Base-by-base conservation (phyloP, 306 rosid species). In the Leucaena leucocephala region DNA sequence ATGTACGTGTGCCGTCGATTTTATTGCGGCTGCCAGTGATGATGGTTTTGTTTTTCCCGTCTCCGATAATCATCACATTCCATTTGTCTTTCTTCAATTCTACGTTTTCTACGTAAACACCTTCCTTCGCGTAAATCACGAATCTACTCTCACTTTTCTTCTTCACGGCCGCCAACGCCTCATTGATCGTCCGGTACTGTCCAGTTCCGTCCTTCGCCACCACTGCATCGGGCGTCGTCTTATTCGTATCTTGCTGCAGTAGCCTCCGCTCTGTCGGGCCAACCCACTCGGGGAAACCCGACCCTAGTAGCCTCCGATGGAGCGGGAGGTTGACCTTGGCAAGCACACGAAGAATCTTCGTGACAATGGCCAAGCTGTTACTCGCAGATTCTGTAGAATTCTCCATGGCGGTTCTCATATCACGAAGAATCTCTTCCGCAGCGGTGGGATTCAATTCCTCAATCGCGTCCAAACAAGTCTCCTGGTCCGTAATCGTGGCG, bases 51-150 rank as follows among this genome's bases (percentile, higher is more conserved):
- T 43, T 44, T 86, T 72, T 88, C 4, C 96, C 97, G n/a, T 94
- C 98, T 3, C 98, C 98, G 49, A 49, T 48, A 57, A 95, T 89
- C 94, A 92, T 88, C 84, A 95, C 95, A 82, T 95, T 95, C 98
- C 98, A 95, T 14, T 85, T 88, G 75, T 35, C 71, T 90, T 91
- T 92, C 64, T 92, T 95, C 84, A 94, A 68, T 2, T 82, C 72
- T 43, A 95, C 92, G 46, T 92, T 91, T 87, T 95, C 98, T 5
- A 6, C 35, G n/a, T 92, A 95, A 38, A 6, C 62, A 21, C 98
- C 98, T 78, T 85, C 82, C 88, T 95, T 95, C 78, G 92, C 95
- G 21, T 83, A n/a, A 44, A 95, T 92, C 76, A 88, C 80, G 43
- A 78, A 83, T 21, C 92, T 89, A 72, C 64, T 82, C 63, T 48